phyloP scores from a whole-genome alignment of 2,329 filamentous ascomycete genomes.

The Knoxdaviesia capensis region DNA sequence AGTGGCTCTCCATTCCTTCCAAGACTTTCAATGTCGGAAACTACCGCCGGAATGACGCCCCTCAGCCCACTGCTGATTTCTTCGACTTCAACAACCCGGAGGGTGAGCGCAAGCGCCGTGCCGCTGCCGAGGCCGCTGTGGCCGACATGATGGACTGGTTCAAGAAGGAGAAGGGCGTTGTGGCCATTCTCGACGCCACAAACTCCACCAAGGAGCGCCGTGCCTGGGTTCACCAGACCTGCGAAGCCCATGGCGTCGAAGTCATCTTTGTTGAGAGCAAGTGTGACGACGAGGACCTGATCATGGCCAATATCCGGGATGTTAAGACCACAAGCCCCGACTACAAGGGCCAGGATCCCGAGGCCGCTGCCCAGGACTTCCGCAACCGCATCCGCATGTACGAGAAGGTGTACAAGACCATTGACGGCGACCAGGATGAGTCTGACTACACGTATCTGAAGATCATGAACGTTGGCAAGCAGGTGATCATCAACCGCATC shows the following conservation, averaged over 20 bases:
- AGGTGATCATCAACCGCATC: constrained; percentile 96
- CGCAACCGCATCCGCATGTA: constrained; percentile 89
- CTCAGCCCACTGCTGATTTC: constrained; percentile 82
- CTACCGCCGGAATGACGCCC: constrained; percentile 77
- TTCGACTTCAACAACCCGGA: constrained; percentile 83
- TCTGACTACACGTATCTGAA: constrained; percentile 84
- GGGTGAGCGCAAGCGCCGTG: constrained; percentile 72
- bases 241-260: constrained; percentile 58
- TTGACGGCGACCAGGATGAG: constrained; percentile 65
- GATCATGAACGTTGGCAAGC: constrained; percentile 86
- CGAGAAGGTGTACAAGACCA: constrained; percentile 88
- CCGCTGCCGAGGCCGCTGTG: constrained; percentile 79
- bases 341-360: constrained; percentile 85
- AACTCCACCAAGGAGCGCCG: constrained; percentile 85
- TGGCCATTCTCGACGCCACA: constrained; percentile 89
- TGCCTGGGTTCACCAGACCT: constrained; percentile 75
- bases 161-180: constrained; percentile 49
- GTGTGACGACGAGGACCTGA: constrained; percentile 86
- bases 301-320: constrained; percentile 95
- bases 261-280: constrained; percentile 93
- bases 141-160: constrained; percentile 94
- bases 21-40: constrained; percentile 95
- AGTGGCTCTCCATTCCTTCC: constrained; percentile 87
- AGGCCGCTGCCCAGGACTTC: constrained; percentile 79
- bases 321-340: constrained; percentile 95